Percentiles rank a stretch among this genome's conserved stretches.
Conservation (phyloP, 1,139 yeast genomes). For the Saccharomyces hybrid region DNA sequence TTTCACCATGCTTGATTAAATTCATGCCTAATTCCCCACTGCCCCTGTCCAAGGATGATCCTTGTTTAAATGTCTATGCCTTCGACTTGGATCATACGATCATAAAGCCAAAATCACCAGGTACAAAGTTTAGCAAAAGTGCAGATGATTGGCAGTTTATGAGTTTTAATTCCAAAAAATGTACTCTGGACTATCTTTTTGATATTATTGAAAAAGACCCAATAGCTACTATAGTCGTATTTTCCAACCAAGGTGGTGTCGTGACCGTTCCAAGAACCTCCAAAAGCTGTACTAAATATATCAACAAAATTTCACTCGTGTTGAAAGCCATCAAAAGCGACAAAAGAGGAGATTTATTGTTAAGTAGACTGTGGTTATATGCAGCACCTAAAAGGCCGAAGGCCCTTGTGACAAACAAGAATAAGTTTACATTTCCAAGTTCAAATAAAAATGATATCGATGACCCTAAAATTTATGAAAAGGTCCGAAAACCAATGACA, state of each 20-base stretch:
- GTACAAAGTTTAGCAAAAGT: constrained; percentile 18
- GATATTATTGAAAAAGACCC: constrained; percentile 28
- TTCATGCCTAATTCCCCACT: constrained; percentile 15
- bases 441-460: constrained; percentile 15
- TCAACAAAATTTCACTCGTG: constrained; percentile 39
- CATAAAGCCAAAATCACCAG: constrained; percentile 23
- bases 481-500: constrained; percentile 61
- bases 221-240: constrained; percentile 45
- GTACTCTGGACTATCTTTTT: constrained; percentile 14
- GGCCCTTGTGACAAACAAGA: constrained; percentile 7
- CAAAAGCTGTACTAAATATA: constrained; percentile 48
- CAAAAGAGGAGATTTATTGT: constrained; percentile 19
- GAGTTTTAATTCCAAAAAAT: constrained; percentile 11
- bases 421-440: constrained; percentile 6
- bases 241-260: constrained; percentile 75
- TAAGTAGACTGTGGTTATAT: constrained; percentile 43
- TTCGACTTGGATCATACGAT: constrained; percentile 31
- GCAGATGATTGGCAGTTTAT: constrained; percentile 29
- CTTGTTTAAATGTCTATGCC: constrained; percentile 17
- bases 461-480: constrained; percentile 17
- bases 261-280: constrained; percentile 35
- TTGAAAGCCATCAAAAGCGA: constrained; percentile 18
- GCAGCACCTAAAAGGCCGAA: constrained; percentile 52
- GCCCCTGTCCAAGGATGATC: neutral
- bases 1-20: constrained; percentile 26